These are phyloP conservation scores for Magnolia sinica DNA, from an alignment of 164 flowering plant genomes.

Conservation along the genomic window DNA sequence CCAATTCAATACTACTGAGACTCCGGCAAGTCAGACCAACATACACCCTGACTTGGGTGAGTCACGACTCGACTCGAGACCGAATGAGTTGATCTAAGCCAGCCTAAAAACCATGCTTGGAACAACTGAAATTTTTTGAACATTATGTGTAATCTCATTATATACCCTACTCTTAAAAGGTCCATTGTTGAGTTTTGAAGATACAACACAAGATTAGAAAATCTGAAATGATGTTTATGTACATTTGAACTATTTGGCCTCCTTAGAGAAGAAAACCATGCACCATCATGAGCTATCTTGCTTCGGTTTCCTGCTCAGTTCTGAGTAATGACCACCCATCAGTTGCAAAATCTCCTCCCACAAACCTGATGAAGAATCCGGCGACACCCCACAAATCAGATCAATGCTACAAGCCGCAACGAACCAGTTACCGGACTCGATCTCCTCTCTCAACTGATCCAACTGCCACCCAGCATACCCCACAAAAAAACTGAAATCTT, in stretches of 20 bases:
- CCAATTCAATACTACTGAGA: too few species aligned
- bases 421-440: conserved; percentile 77
- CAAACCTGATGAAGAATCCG: conserved; percentile 48
- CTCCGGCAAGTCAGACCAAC: too few species aligned
- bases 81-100: too few species aligned
- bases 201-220: too few species aligned
- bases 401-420: conserved; percentile 85
- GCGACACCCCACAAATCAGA: conserved; percentile 41
- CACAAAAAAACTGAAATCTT: conserved; percentile 81
- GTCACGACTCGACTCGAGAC: too few species aligned
- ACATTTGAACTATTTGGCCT: not conserved
- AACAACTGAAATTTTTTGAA: too few species aligned
- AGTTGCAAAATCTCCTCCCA: conserved; percentile 93
- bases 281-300: conserved; percentile 39
- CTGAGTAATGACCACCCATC: conserved; percentile 95
- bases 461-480: conserved; percentile 96
- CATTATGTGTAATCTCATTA: too few species aligned
- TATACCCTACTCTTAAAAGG: too few species aligned
- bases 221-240: not conserved
- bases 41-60: too few species aligned
- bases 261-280: not conserved
- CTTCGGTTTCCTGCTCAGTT: conserved; percentile 89
- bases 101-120: too few species aligned
- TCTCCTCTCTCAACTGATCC: conserved; percentile 84
- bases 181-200: not conserved